These are phyloP conservation scores for Takashimella tepidaria DNA, from an alignment of 1,284 basidiomycete species.

Conservation along the genomic window DNA sequence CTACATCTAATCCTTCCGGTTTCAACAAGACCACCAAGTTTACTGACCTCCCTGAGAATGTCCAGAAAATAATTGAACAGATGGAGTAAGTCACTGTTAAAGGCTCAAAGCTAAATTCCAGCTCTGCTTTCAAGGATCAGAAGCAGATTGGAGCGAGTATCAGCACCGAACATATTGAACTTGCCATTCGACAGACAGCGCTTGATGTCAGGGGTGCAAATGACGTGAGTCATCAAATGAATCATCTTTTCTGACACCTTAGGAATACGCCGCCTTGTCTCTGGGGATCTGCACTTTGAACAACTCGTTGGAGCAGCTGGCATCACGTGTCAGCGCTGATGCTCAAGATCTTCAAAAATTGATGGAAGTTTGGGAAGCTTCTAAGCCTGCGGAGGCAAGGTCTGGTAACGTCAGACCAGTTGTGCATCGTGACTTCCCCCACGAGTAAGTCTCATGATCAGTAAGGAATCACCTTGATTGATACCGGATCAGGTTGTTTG, in stretches of 20 bases:
- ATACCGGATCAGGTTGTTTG: constrained; percentile 28
- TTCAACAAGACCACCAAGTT: constrained; percentile 38
- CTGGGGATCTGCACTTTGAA: constrained; percentile 31
- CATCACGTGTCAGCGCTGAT: constrained; percentile 25
- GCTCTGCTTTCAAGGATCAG: constrained; percentile 33
- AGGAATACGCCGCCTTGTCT: constrained; percentile 35
- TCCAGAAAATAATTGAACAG: constrained; percentile 38
- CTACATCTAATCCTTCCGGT: constrained; percentile 7
- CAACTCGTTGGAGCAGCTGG: constrained; percentile 25
- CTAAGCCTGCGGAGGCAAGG: constrained; percentile 33
- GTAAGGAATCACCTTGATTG: too few species aligned
- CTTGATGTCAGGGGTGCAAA: constrained; percentile 34
- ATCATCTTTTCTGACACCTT: not conserved
- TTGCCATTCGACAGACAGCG: constrained; percentile 40
- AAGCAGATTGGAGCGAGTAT: constrained; percentile 30
- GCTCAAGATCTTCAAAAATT: constrained; percentile 32
- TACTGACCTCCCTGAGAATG: constrained; percentile 34
- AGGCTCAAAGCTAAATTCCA: not conserved
- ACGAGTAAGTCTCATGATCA: constrained; percentile 24
- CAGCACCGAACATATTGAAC: constrained; percentile 28
- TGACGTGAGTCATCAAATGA: constrained; percentile 22
- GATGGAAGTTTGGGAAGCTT: constrained; percentile 40
- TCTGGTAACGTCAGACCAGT: constrained; percentile 26
- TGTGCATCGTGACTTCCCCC: constrained; percentile 40
- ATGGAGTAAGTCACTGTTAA: constrained; percentile 30